Evolutionary conservation across 768 basidiomycete genomes (phyloP), one percentile per base, ranked within the genome.

Genomic region (Terana coerulea): DNA sequence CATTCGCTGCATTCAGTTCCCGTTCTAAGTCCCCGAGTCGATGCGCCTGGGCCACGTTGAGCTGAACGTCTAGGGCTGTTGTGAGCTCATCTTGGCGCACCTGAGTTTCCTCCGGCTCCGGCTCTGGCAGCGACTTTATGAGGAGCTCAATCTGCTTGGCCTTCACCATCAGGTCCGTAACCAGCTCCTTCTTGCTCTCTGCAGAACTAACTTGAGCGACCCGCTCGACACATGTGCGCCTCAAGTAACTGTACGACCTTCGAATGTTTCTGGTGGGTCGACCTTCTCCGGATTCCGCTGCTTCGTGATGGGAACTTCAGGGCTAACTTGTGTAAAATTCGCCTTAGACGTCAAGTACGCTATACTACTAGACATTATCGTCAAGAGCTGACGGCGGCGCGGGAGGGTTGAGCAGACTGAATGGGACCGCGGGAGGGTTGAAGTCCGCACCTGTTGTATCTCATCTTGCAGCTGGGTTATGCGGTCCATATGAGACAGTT

Each of bases 401-500:
- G 25, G 21, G 12, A 47, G 52, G 31, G 24, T n/a, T 21, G 22
- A 14, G 7, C 30, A 36, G 29, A 8, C 24, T 26, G 28, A 5
- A 21, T 25, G 17, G 5, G n/a, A n/a, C n/a, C n/a, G n/a, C 39
- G 3, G 21, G 15, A 19, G 15, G 21, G 40, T 41, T 36, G 29
- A 28, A 17, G 11, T 40, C 6, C 72, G 47, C 48, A 87, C 90
- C 73, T 88, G 83, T 70, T 95, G 92, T 53, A 93, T 91, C 69
- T 88, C 88, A 81, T 95, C 88, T 75, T 94, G 91, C 49, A 95
- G 83, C 68, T 95, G 93, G 9, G 93, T 94, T 68, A 95, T 89
- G 71, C 91, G 86, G 77, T 95, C 92, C 93, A 94, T 94, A 75
- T 90, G 84, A 68, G 88, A 82, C 67, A 91, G 72, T 81, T 91